Conservation (phyloP, 2,329 filamentous ascomycete species). For the Penicillium sclerotiorum region DNA sequence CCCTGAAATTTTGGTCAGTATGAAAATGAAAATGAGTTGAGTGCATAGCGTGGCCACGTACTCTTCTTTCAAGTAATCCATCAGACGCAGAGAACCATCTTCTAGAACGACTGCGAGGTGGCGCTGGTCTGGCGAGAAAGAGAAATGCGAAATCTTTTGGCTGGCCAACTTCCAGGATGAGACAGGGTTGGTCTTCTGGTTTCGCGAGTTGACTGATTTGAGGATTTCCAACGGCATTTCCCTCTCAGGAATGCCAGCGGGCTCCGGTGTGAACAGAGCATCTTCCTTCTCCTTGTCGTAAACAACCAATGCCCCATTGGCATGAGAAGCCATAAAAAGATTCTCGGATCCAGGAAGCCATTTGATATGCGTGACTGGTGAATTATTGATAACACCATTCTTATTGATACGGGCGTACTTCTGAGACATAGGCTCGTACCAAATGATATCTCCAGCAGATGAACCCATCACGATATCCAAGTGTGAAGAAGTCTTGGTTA, state of each 20-base stretch:
- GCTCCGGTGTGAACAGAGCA: constrained; percentile 73
- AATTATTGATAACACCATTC: constrained; percentile 87
- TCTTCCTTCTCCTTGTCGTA: constrained; percentile 99
- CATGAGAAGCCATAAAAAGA: constrained; percentile 86
- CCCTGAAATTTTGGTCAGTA: constrained; percentile 50
- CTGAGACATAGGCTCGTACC: constrained; percentile 96
- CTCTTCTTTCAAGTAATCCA: constrained; percentile 91
- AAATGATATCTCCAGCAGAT: constrained; percentile 94
- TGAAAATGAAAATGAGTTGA: not conserved
- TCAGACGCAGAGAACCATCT: constrained; percentile 83
- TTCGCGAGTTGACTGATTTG: constrained; percentile 91
- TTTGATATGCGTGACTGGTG: constrained; percentile 80
- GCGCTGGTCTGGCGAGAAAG: constrained; percentile 85
- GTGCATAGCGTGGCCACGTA: constrained; percentile 48
- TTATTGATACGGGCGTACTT: constrained; percentile 96
- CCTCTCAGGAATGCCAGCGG: constrained; percentile 31
- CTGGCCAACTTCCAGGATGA: constrained; percentile 91
- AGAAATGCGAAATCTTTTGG: constrained; percentile 85
- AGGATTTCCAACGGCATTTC: constrained; percentile 65
- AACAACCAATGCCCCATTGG: constrained; percentile 86
- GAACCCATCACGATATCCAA: constrained; percentile 94
- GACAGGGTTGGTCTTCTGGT: constrained; percentile 90
- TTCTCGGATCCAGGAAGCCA: constrained; percentile 96
- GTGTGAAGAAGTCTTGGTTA: constrained; percentile 78
- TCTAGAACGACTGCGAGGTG: constrained; percentile 90